Evolutionary conservation across 176 grass and related monocot genomes (phyloP).

Genomic region (Carex parvula): DNA sequence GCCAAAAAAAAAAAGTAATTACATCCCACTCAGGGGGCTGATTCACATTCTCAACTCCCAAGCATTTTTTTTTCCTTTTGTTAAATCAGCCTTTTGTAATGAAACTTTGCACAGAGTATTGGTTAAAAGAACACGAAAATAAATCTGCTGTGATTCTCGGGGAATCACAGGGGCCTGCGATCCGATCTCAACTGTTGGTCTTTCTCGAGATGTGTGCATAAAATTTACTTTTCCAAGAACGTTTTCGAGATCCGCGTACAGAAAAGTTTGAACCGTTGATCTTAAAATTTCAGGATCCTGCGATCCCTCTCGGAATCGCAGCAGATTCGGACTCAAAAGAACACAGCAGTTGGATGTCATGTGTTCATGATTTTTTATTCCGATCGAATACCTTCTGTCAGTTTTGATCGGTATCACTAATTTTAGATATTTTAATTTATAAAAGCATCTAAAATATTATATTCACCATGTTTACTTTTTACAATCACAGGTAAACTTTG

Average conservation of each 20-base stretch:
- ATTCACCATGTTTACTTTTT: neutral
- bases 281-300: no score
- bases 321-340: neutral
- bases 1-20: neutral
- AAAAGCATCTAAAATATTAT: neutral
- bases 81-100: neutral
- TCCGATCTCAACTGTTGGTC: no score
- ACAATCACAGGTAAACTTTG: neutral
- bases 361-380: neutral
- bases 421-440: neutral
- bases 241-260: no score
- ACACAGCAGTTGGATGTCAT: no score
- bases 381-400: neutral
- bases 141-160: no score
- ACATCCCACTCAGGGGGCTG: neutral
- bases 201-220: no score
- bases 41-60: no score
- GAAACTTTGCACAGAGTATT: no score
- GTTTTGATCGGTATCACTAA: neutral
- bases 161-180: no score
- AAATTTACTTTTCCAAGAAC: no score
- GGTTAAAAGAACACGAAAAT: neutral
- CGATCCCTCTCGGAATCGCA: no score
- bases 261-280: no score
- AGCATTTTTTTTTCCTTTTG: neutral